phyloP scores from a whole-genome alignment of 2,329 filamentous ascomycete species.

The Sporothrix inflata region DNA sequence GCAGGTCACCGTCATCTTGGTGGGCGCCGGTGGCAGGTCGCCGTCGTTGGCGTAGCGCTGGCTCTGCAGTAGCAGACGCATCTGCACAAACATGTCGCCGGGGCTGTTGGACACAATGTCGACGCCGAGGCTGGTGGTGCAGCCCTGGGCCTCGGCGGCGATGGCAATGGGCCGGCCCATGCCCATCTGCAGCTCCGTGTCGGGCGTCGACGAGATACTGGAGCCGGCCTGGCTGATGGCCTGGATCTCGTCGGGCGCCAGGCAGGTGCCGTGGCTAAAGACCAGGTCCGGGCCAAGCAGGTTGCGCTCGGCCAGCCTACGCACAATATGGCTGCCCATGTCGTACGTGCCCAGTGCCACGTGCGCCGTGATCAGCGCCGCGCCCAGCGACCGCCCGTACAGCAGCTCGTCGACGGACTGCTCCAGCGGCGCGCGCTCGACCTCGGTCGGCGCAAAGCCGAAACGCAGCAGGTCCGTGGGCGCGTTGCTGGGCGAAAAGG shows the following conservation, averaged over 20 bases:
- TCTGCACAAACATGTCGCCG: constrained; percentile 5
- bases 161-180: constrained; percentile 14
- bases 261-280: constrained; percentile 14
- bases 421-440: constrained; percentile 4
- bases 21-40: neutral
- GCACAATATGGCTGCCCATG: constrained; percentile 13
- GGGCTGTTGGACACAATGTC: constrained; percentile 19
- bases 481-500: constrained; percentile 14
- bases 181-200: constrained; percentile 27
- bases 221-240: neutral
- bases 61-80: constrained; percentile 23
- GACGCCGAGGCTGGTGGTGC: constrained; percentile 15
- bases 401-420: neutral
- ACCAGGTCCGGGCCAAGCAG: constrained; percentile 23
- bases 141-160: neutral
- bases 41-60: constrained; percentile 16
- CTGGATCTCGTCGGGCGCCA: constrained; percentile 3
- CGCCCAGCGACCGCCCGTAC: constrained; percentile 1
- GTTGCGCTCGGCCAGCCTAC: neutral
- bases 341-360: constrained; percentile 14
- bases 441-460: constrained; percentile 17
- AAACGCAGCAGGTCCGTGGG: constrained; percentile 16
- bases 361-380: constrained; percentile 19
- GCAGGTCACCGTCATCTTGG: neutral
- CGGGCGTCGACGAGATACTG: constrained; percentile 20